phyloP scores from a whole-genome alignment of 2,329 filamentous ascomycete species.

The Thelonectria olida region DNA sequence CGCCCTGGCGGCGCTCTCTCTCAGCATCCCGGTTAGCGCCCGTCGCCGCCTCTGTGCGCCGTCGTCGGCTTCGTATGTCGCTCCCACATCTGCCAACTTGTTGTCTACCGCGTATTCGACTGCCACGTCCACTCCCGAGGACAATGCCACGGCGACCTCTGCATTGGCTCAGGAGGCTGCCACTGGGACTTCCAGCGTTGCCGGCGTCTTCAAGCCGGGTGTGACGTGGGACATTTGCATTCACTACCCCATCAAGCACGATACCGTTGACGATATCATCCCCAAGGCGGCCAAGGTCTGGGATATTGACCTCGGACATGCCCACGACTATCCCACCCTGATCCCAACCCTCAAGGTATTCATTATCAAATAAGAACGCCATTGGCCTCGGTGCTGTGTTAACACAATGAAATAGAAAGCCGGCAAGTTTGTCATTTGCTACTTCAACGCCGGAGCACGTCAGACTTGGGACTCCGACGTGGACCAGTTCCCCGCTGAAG shows the following conservation, averaged over 20 bases:
- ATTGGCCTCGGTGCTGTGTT: neutral
- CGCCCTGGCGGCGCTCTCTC: conserved; percentile 25
- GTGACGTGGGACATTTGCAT: conserved; percentile 44
- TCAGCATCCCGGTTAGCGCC: conserved; percentile 26
- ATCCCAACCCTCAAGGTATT: conserved; percentile 43
- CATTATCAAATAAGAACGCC: neutral
- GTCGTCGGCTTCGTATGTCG: neutral
- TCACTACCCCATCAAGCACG: conserved; percentile 42
- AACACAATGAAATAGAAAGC: conserved; percentile 22
- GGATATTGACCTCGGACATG: conserved; percentile 45
- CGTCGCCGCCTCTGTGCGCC: conserved; percentile 1
- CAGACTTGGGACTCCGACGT: conserved; percentile 42
- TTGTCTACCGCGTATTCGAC: neutral
- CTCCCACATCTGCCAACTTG: neutral
- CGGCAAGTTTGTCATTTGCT: conserved; percentile 46
- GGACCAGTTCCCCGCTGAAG: conserved; percentile 35
- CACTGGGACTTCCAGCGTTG: neutral
- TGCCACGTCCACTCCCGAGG: neutral
- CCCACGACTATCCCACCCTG: conserved; percentile 35
- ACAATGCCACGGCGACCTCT: neutral
- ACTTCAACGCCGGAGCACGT: conserved; percentile 46
- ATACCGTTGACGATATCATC: conserved; percentile 35
- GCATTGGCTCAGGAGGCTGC: neutral
- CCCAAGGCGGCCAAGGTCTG: conserved; percentile 41
- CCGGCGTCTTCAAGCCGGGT: conserved; percentile 37